Percentiles rank a stretch among this genome's conserved stretches.
These are phyloP conservation scores for Nepenthes mirabilis DNA, from an alignment of 148 eudicot species.

Conservation along the genomic window DNA sequence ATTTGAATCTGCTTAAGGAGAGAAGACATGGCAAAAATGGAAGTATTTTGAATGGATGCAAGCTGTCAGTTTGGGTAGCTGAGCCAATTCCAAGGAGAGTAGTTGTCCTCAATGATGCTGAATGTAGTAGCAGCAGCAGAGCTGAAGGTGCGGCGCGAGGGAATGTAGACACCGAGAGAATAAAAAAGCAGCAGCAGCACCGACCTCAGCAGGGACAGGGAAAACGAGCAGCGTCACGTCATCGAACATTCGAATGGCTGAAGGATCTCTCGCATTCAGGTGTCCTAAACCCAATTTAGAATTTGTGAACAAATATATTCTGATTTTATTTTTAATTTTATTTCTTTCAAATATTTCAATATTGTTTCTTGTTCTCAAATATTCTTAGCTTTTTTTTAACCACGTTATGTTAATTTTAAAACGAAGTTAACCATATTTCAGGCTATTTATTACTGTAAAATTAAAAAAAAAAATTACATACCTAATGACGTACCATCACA, in stretches of 20 bases:
- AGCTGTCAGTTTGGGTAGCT: slow-evolving; percentile 37
- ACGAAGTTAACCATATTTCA: too few relatives aligned
- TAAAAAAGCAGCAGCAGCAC: slow-evolving; percentile 4
- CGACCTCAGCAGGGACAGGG: slow-evolving; percentile 4
- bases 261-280: slow-evolving; percentile 60
- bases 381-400: too few relatives aligned
- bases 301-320: too few relatives aligned
- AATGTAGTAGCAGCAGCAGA: slow-evolving; percentile 3
- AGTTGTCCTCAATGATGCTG: slow-evolving; percentile 1
- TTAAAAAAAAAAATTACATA: too few relatives aligned
- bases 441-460: too few relatives aligned
- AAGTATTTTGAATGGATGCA: slow-evolving; percentile 34
- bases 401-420: too few relatives aligned
- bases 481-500: too few relatives aligned
- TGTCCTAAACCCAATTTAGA: slow-evolving; percentile 13
- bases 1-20: not conserved
- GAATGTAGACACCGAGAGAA: slow-evolving; percentile 14
- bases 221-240: slow-evolving; percentile 34
- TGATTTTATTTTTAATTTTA: too few relatives aligned
- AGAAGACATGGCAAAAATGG: slow-evolving; percentile 12
- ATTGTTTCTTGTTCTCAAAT: too few relatives aligned
- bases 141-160: not conserved
- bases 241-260: slow-evolving; percentile 85
- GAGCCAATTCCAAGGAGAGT: slow-evolving; percentile 22
- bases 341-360: too few relatives aligned